A percentile compares a stretch with the other conserved stretches of the same genome.
phyloP scores from a whole-genome alignment of 2,329 filamentous ascomycete genomes.

The Dryadomyces sulphureus region DNA sequence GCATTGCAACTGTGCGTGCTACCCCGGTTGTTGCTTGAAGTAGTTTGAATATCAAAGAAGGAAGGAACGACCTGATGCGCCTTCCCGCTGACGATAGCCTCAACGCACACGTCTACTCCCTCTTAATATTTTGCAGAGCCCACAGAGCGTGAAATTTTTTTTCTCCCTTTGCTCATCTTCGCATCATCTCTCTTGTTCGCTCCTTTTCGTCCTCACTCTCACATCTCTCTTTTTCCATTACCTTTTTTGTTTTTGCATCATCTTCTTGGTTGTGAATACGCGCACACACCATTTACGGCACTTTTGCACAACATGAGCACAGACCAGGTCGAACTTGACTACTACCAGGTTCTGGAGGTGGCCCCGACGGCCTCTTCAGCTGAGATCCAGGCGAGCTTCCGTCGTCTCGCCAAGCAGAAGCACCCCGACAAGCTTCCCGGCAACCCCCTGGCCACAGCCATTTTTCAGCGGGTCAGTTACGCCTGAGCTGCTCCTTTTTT shows the following conservation, averaged over 20 bases:
- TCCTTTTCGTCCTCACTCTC: not conserved
- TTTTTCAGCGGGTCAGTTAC: constrained; percentile 12
- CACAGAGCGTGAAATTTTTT: not conserved
- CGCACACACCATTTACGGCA: too few relatives aligned
- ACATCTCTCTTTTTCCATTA: not conserved
- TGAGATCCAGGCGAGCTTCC: constrained; percentile 11
- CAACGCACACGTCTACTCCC: too few relatives aligned
- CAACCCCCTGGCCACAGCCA: constrained; percentile 13
- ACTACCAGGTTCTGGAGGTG: constrained; percentile 13
- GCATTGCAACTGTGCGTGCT: too few relatives aligned
- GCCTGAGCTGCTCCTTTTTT: not conserved
- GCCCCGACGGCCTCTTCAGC: constrained; percentile 4
- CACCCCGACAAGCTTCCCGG: constrained; percentile 14
- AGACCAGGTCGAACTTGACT: not conserved
- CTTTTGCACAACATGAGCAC: not conserved
- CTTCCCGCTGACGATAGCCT: too few relatives aligned
- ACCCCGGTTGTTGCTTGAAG: too few relatives aligned
- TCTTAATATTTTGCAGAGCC: too few relatives aligned
- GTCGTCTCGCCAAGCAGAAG: constrained; percentile 11
- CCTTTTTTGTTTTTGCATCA: too few relatives aligned
- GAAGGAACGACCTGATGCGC: too few relatives aligned
- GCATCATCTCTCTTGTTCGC: not conserved
- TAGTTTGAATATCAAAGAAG: too few relatives aligned
- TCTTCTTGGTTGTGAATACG: too few relatives aligned
- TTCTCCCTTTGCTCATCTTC: not conserved